Conservation (phyloP, 2,329 filamentous ascomycete genomes). For the Thelonectria rubi region DNA sequence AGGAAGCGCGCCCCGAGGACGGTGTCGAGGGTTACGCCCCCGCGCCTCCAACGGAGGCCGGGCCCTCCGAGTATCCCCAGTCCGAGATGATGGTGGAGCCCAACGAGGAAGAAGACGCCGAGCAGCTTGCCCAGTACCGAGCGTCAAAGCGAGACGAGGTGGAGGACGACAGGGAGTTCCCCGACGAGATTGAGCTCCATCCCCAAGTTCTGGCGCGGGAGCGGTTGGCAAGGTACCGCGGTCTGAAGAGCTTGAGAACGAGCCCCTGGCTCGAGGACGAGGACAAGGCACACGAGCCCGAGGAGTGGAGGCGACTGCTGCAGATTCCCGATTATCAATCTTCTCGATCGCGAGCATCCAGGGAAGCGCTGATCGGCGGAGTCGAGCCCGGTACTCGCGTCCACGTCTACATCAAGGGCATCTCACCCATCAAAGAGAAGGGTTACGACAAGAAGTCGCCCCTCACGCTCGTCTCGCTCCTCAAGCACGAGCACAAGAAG, state of each 20-base stretch:
- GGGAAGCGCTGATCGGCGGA: conserved; percentile 89
- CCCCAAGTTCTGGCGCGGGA: conserved; percentile 88
- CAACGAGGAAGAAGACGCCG: conserved; percentile 81
- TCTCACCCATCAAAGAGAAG: conserved; percentile 54
- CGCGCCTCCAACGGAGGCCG: conserved; percentile 77
- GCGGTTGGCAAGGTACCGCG: conserved; percentile 84
- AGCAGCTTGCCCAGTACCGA: conserved; percentile 84
- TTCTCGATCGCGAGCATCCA: conserved; percentile 76
- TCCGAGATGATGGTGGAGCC: conserved; percentile 91
- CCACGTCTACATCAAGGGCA: conserved; percentile 73
- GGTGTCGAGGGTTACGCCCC: conserved; percentile 76
- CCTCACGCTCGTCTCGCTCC: conserved; percentile 81
- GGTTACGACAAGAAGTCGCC: conserved; percentile 64
- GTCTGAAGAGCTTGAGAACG: conserved; percentile 88
- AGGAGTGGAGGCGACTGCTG: conserved; percentile 87
- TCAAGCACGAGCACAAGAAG: conserved; percentile 95
- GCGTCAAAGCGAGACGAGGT: conserved; percentile 80
- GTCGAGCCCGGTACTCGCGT: conserved; percentile 86
- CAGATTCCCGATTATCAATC: conserved; percentile 91
- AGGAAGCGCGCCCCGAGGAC: conserved; percentile 78
- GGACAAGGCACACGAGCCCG: conserved; percentile 85
- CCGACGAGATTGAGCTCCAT: conserved; percentile 94
- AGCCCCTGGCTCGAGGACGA: conserved; percentile 91
- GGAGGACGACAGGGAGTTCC: conserved; percentile 92
- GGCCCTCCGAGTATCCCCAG: conserved; percentile 88